A percentile compares a stretch with the other conserved stretches of the same genome.
Evolutionary conservation across 768 basidiomycete species (phyloP).

Genomic region (Kwoniella mangroviensis): DNA sequence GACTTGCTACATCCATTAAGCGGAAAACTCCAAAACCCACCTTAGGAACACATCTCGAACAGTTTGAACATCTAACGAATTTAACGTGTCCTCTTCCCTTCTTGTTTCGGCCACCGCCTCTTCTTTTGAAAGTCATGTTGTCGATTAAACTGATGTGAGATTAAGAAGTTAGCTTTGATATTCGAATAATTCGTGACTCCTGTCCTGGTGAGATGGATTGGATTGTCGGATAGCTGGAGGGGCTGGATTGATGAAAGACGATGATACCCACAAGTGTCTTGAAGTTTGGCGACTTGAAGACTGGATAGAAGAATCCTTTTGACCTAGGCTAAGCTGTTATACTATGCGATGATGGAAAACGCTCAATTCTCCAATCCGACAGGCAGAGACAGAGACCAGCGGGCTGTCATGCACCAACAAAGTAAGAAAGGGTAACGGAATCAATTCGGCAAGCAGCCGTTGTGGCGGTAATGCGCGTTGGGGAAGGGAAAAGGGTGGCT

Average conservation of each 20-base stretch:
- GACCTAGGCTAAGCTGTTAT: not conserved
- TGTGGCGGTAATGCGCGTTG: not conserved
- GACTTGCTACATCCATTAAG: not conserved
- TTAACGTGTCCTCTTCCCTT: constrained; percentile 95
- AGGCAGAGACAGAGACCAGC: not conserved
- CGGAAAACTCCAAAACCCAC: constrained; percentile 38
- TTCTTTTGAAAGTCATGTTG: constrained; percentile 93
- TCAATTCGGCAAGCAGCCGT: not conserved
- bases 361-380: not conserved
- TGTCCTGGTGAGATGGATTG: not conserved
- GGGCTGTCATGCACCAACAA: not conserved
- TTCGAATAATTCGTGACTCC: not conserved
- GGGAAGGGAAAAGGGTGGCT: not conserved
- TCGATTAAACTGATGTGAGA: constrained; percentile 6
- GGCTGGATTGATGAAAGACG: not conserved
- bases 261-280: constrained; percentile 27
- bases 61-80: constrained; percentile 98
- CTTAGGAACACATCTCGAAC: constrained; percentile 91
- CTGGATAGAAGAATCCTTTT: constrained; percentile 2
- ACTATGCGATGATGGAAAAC: too few relatives aligned
- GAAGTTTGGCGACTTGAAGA: constrained; percentile 24
- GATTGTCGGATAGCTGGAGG: not conserved
- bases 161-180: constrained; percentile 5
- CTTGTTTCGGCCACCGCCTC: constrained; percentile 99
- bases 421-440: constrained; percentile 4